Base-by-base conservation (phyloP, 2,329 filamentous ascomycete genomes). In the Neonectria magnoliae region DNA sequence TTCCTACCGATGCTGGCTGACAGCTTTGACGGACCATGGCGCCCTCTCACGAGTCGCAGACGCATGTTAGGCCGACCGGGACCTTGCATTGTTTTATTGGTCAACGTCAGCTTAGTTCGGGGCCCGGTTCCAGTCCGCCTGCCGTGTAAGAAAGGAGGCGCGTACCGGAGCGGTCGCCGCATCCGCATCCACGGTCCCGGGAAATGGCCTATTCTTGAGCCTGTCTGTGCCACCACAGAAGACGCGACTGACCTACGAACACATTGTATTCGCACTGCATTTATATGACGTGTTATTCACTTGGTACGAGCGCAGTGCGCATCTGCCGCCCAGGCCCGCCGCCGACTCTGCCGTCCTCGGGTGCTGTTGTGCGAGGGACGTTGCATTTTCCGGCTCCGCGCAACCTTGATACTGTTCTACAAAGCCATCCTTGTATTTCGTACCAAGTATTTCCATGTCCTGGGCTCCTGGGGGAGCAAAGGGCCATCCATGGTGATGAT, bases 101-200 rank as follows among this genome's bases (percentile, higher is more conserved):
- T 36, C 45, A 51, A 29, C 29, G 9, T 29, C 18, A 25, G 8
- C 25, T 29, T 29, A 29, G 9, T 10, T 16, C 14, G 33, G 14
- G 33, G 14, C 33, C 25, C 25, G 25, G 25, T 25, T 25, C 25
- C 14, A 36, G 25, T 22, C 51, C 52, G 18, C 20, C 18, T 36
- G 31, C 29, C 36, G 13, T 50, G 52, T 51, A 42, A 38, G 45
- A 47, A 42, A 18, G 25, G 10, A 50, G 52, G 29, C 41, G 38
- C 41, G 41, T 52, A 48, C 45, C 52, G 42, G 36, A 50, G 22
- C 14, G 53, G 42, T 60, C 56, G 57, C 64, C 60, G 57, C 47
- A 57, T 33, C 64, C 64, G 57, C 47, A 57, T 33, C 64, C 64
- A 57, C 51, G 53, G 60, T n/a, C 18, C 52, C 53, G 64, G 64